phyloP scores from a whole-genome alignment of 2,329 filamentous ascomycete species.

The Phaeosphaeria sp. region DNA sequence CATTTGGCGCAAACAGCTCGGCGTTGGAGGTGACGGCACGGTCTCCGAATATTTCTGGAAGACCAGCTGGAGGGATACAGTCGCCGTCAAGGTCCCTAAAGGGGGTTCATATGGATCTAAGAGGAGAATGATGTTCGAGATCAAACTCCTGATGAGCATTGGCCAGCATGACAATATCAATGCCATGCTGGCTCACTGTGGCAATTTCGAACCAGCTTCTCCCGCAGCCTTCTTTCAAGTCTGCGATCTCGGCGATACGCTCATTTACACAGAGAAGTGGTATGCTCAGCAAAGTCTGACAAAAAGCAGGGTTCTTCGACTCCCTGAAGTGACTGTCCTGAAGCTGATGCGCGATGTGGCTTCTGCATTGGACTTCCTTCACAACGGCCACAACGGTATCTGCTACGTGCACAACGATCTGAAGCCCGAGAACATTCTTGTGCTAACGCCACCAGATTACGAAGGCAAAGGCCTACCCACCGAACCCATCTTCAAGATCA shows the following conservation, averaged over 20 bases:
- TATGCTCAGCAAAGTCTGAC: not conserved
- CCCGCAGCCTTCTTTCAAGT: constrained; percentile 29
- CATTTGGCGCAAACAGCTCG: not conserved
- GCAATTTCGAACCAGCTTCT: not conserved
- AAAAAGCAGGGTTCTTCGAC: not conserved
- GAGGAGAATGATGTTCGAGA: not conserved
- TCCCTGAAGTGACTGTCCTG: constrained; percentile 34
- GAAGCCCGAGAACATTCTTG: constrained; percentile 90
- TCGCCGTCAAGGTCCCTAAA: not conserved
- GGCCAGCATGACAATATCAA: not conserved
- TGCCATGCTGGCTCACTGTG: not conserved
- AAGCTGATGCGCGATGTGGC: constrained; percentile 33
- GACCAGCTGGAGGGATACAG: not conserved
- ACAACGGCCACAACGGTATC: constrained; percentile 13
- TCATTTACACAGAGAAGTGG: constrained; percentile 11
- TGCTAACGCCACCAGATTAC: constrained; percentile 47
- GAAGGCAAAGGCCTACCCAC: constrained; percentile 7
- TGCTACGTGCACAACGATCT: constrained; percentile 83
- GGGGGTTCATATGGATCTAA: not conserved
- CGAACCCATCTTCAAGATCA: constrained; percentile 32
- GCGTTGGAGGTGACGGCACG: not conserved
- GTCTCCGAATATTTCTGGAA: not conserved
- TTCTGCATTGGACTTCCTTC: constrained; percentile 29
- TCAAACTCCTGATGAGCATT: not conserved
- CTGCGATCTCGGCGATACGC: constrained; percentile 24